A percentile compares a stretch with the other conserved stretches of the same genome.
Conservation (phyloP, 2,329 filamentous ascomycete species). For the Fusarium secorum region DNA sequence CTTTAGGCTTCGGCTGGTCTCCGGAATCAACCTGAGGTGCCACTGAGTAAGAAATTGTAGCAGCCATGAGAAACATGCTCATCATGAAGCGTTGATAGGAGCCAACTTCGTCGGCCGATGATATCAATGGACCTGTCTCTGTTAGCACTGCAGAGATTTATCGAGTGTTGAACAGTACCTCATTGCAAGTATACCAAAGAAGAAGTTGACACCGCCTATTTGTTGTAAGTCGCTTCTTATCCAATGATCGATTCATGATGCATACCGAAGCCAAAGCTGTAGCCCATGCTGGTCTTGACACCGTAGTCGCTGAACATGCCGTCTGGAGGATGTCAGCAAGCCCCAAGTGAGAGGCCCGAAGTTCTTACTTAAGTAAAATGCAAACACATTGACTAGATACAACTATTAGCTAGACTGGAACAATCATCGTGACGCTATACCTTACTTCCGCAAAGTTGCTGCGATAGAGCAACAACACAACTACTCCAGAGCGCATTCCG, state of each 20-base stretch:
- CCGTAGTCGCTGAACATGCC: constrained; percentile 27
- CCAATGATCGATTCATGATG: too few relatives aligned
- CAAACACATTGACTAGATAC: constrained; percentile 45
- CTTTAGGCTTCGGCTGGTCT: background rate
- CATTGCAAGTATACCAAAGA: constrained; percentile 50
- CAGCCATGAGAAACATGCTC: constrained; percentile 37
- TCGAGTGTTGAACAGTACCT: background rate
- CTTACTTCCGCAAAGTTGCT: constrained; percentile 43
- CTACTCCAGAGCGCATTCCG: constrained; percentile 39
- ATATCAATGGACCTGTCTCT: constrained; percentile 43
- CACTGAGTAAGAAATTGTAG: constrained; percentile 15
- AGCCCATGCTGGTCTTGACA: constrained; percentile 28
- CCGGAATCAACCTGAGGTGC: constrained; percentile 13
- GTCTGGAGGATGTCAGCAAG: constrained; percentile 10
- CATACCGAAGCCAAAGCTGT: constrained; percentile 44
- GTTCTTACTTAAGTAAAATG: constrained; percentile 54
- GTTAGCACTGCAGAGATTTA: background rate
- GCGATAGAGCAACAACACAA: constrained; percentile 38
- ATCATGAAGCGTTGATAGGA: constrained; percentile 53
- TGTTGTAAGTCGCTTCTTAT: background rate
- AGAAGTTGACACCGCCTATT: constrained; percentile 48
- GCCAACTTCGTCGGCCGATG: constrained; percentile 53
- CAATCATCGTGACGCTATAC: background rate
- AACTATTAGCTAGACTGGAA: background rate
- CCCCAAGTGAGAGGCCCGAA: rapidly evolving